Evolutionary conservation across 257 asterid species (phyloP).

Genomic region (Ocimum tenuiflorum): DNA sequence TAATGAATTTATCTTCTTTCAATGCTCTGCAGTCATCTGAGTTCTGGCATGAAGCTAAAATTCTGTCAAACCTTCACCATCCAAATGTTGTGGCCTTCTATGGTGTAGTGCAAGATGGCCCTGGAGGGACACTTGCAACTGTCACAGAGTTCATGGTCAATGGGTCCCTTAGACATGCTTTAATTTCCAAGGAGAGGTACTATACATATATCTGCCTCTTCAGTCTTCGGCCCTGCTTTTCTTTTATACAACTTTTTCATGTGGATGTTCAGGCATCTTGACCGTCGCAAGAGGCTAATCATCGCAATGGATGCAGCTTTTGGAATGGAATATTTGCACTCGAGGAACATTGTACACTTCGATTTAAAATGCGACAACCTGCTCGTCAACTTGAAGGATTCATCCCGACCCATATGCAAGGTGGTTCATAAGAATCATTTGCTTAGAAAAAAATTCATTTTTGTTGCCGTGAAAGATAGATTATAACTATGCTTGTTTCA

Average conservation of each 20-base stretch:
- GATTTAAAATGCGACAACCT: slow-evolving; percentile 92
- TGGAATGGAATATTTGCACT: slow-evolving; percentile 93
- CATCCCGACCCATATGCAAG: slow-evolving; percentile 95
- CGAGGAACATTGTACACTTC: slow-evolving; percentile 90
- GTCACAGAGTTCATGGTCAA: slow-evolving; percentile 89
- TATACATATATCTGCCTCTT: neutral
- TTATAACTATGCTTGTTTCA: neutral
- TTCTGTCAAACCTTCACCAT: slow-evolving; percentile 91
- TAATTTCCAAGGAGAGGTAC: slow-evolving; percentile 75
- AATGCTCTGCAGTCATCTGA: slow-evolving; percentile 49
- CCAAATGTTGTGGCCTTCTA: slow-evolving; percentile 96
- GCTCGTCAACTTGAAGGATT: slow-evolving; percentile 91
- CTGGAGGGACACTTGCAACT: slow-evolving; percentile 94
- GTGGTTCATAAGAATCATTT: slow-evolving; percentile 22
- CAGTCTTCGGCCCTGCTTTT: neutral
- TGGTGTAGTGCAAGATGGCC: slow-evolving; percentile 95
- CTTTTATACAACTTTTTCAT: slow-evolving; percentile 1
- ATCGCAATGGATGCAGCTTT: slow-evolving; percentile 98
- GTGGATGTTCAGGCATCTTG: slow-evolving; percentile 61
- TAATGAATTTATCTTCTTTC: slow-evolving; percentile 12
- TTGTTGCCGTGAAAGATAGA: neutral
- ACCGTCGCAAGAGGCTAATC: slow-evolving; percentile 84
- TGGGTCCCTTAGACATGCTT: slow-evolving; percentile 82
- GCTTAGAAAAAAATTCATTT: neutral
- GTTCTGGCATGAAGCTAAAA: slow-evolving; percentile 92